These are phyloP conservation scores for Colletotrichum caudatum DNA, from an alignment of 2,329 filamentous ascomycete genomes.

Conservation along the genomic window DNA sequence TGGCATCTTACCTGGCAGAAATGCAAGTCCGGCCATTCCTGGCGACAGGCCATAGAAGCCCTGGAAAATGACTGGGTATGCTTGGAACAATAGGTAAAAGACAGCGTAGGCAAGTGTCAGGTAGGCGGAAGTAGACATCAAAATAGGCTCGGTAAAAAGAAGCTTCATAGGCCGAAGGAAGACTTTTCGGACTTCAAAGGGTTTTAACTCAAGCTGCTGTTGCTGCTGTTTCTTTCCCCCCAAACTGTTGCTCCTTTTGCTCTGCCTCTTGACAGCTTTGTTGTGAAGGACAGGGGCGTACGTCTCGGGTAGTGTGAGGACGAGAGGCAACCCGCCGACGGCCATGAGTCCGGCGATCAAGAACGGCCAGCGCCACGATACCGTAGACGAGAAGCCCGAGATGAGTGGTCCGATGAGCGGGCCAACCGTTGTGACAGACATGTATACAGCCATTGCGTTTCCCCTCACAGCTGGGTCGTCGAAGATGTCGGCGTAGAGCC, in stretches of 20 bases:
- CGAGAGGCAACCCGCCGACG: conserved; percentile 47
- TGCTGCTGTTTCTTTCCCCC: conserved; percentile 48
- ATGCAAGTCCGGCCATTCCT: conserved; percentile 60
- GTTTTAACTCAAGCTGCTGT: conserved; percentile 48
- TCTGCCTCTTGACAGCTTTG: conserved; percentile 60
- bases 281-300: conserved; percentile 65
- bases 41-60: conserved; percentile 58
- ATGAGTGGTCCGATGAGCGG: conserved; percentile 63
- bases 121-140: conserved; percentile 61
- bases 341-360: conserved; percentile 54
- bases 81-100: conserved; percentile 65
- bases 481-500: conserved; percentile 51
- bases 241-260: conserved; percentile 61
- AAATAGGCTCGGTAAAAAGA: conserved; percentile 63
- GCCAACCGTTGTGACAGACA: conserved; percentile 50
- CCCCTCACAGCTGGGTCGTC: conserved; percentile 50
- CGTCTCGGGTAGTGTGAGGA: conserved; percentile 58
- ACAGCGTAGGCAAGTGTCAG: conserved; percentile 64
- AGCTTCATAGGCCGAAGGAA: conserved; percentile 63
- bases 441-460: conserved; percentile 51
- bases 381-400: conserved; percentile 62
- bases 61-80: conserved; percentile 63
- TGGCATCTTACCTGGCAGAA: conserved; percentile 60
- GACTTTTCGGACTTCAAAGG: conserved; percentile 56
- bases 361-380: conserved; percentile 56